Percentiles rank a stretch among this genome's conserved stretches.
phyloP scores from a whole-genome alignment of 192 early-diverging fungal genomes.

The Mortierella alpina region DNA sequence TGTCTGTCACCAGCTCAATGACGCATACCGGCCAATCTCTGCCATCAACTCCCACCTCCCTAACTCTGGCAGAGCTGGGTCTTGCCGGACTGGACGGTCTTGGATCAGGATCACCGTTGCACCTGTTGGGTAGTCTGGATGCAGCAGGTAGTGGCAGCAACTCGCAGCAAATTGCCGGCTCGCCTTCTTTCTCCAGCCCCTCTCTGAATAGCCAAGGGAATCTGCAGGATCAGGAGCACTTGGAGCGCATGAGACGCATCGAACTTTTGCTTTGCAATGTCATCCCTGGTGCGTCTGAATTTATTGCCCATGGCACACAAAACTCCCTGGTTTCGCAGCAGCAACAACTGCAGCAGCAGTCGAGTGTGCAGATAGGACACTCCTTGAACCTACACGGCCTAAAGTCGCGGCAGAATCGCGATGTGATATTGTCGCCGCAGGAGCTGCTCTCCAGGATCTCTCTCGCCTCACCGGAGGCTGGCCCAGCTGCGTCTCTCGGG shows the following conservation, averaged over 20 bases:
- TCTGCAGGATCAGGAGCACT: constrained; percentile 34
- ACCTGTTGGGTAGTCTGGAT: not conserved
- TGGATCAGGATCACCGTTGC: not conserved
- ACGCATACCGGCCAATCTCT: not conserved
- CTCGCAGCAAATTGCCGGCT: not conserved
- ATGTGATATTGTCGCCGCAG: constrained; percentile 17
- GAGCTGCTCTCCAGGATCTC: constrained; percentile 23
- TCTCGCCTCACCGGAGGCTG: constrained; percentile 7
- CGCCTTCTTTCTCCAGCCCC: not conserved
- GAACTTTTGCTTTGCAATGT: constrained; percentile 29
- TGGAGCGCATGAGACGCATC: constrained; percentile 36
- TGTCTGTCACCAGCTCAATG: not conserved
- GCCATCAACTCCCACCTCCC: constrained; percentile 18
- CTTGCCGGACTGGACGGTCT: constrained; percentile 2
- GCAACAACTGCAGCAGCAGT: constrained; percentile 10
- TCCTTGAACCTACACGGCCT: constrained; percentile 20
- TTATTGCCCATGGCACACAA: constrained; percentile 25
- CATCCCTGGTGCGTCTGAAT: constrained; percentile 44
- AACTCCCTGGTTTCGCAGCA: not conserved
- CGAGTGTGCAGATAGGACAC: not conserved
- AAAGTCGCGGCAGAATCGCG: not conserved
- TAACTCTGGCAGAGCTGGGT: constrained; percentile 27
- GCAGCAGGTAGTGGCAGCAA: not conserved
- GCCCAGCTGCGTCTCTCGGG: not conserved
- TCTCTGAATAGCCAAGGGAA: not conserved